Evolutionary conservation across 1,284 basidiomycete species (phyloP), one percentile per base, ranked within the genome.

Genomic region (Inonotus hispidus): DNA sequence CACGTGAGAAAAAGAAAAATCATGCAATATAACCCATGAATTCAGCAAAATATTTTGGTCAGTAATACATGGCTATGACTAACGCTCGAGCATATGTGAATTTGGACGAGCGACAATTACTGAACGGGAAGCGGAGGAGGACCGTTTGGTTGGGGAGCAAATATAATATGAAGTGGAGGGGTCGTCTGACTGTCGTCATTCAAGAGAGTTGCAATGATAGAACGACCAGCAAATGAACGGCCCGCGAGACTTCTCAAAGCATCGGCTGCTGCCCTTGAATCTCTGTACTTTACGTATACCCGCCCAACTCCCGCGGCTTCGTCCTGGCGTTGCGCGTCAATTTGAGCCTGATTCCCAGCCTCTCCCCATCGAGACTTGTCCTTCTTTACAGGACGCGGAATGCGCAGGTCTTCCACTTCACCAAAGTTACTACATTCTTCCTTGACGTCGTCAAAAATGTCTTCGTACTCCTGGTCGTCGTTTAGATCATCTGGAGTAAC

Each of bases 361-460:
- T 87, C 86, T 45, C 85, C 85, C 91, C 91, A 94, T 70, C 90
- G 90, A 38, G 78, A 78, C 71, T 91, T 88, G 73, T 91, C 89
- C 75, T 90, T 92, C 75, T 90, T 90, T 62, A 88, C 80, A 2
- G 95, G 95, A 52, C 95, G 79, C 23, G 95, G 95, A 69, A 98
- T 91, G 59, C 92, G 83, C 59, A 98, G 80, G 70, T 95, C 93
- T 65, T 91, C 87, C 37, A 98, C 88, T 10, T 73, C 70, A 16
- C 95, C 95, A 71, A 89, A 95, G 69, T 84, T 90, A 16, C 79
- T 78, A 69, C 92, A 95, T 75, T 99, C 96, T 65, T 96, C 92
- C 68, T 90, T 91, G 70, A 99, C 87, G 72, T 99, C 96, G 70
- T 97, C 94, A 65, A 93, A 85, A 60, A 99, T 87, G 68, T 99